Conservation (phyloP, 805 yeast species). For the Starmerella tilneyi region DNA sequence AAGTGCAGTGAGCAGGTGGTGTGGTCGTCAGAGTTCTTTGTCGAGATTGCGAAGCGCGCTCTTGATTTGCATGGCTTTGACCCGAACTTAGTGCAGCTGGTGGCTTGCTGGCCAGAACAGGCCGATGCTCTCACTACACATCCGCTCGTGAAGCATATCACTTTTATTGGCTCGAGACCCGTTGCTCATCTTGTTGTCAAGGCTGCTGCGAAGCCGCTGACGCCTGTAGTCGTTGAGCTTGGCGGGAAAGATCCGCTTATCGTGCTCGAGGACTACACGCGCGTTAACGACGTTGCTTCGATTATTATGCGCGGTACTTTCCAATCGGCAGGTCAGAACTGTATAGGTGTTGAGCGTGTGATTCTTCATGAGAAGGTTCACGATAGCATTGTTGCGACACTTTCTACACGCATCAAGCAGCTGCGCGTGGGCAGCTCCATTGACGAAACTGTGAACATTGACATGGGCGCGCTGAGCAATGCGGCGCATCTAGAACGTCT, state of each 20-base stretch:
- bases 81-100: slow-evolving; percentile 76
- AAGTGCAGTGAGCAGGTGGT: slow-evolving; percentile 94
- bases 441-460: slow-evolving; percentile 81
- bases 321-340: slow-evolving; percentile 95
- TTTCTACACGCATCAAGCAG: slow-evolving; percentile 47
- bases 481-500: slow-evolving; percentile 60
- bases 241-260: slow-evolving; percentile 95
- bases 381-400: slow-evolving; percentile 46
- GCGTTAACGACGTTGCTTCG: slow-evolving; percentile 44
- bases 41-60: slow-evolving; percentile 60
- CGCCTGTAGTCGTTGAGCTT: slow-evolving; percentile 89
- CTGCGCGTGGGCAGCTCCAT: slow-evolving; percentile 82
- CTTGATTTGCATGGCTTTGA: slow-evolving; percentile 63
- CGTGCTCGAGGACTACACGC: slow-evolving; percentile 48
- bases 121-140: slow-evolving; percentile 82
- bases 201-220: slow-evolving; percentile 75
- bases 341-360: slow-evolving; percentile 94
- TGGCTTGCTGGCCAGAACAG: slow-evolving; percentile 79
- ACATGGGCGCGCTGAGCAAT: slow-evolving; percentile 92
- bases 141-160: slow-evolving; percentile 71
- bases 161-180: slow-evolving; percentile 92
- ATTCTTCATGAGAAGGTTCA: slow-evolving; percentile 58
- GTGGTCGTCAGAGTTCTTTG: slow-evolving; percentile 82
- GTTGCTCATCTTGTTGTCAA: slow-evolving; percentile 81
- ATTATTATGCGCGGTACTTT: slow-evolving; percentile 89